A percentile compares a stretch with the other conserved stretches of the same genome.
Conservation (phyloP, 768 basidiomycete species). For the Tulasnella sp. region DNA sequence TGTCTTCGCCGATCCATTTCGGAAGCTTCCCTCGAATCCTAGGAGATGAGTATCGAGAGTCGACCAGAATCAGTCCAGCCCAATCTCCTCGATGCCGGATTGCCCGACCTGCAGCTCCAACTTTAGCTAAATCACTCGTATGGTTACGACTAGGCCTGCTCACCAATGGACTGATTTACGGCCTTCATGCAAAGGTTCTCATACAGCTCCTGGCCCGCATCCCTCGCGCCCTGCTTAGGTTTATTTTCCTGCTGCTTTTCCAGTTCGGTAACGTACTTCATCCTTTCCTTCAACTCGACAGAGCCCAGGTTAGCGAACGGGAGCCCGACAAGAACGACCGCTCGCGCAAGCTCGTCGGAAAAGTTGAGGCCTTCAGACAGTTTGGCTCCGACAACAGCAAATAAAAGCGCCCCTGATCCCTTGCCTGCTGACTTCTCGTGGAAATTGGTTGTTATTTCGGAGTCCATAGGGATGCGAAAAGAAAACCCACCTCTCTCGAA, state of each 20-base stretch:
- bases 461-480: neutral
- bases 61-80: conserved; percentile 86
- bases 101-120: conserved; percentile 67
- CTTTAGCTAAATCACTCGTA: neutral
- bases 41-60: conserved; percentile 72
- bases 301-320: conserved; percentile 94
- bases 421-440: conserved; percentile 37
- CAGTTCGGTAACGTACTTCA: conserved; percentile 79
- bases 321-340: conserved; percentile 84
- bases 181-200: conserved; percentile 92
- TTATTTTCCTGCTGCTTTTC: conserved; percentile 47
- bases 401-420: conserved; percentile 70
- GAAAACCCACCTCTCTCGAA: conserved; percentile 30
- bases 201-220: conserved; percentile 82
- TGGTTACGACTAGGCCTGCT: conserved; percentile 39
- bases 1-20: conserved; percentile 76
- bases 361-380: conserved; percentile 88
- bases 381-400: conserved; percentile 96
- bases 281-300: conserved; percentile 85
- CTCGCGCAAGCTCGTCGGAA: conserved; percentile 70
- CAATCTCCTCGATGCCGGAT: conserved; percentile 92
- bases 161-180: conserved; percentile 97
- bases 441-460: neutral
- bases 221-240: conserved; percentile 51
- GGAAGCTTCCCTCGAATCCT: conserved; percentile 82